Base-by-base conservation (phyloP, 371 early-diverging fungal species). In the Lichtheimia ramosa region DNA sequence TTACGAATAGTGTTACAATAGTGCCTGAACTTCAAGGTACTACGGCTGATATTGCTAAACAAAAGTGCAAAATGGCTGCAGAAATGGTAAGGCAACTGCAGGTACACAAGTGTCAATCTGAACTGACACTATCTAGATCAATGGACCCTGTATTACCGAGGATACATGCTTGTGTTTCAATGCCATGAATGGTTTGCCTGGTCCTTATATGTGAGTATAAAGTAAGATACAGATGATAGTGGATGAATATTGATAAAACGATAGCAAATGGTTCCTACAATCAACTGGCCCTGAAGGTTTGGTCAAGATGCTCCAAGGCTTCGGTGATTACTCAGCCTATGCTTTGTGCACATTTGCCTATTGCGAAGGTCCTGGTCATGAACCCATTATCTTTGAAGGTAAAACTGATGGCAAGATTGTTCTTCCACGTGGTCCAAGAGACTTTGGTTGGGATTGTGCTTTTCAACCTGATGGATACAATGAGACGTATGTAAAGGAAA, bases 391-490 rank as follows among this genome's bases (percentile, higher is more conserved):
- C 28, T 96, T 98, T 77, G 92, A 96, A 69, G 98, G 97, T 20
- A 78, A 79, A 43, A 92, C 91, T 24, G 67, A 86, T 21, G 97
- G 97, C 1, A 79, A 71, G n/a, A 95, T 97, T 62, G 97, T 97
- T 0, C 72, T 77, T 51, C 82, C 97, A n/a, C 85, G 95, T 48
- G 98, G 97, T 0, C 88, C 93, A 3, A 68, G 74, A 12, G 69
- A 73, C 55, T 96, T 97, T 80, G 98, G 98, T 16, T 98, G 98
- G 98, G 96, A 97, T 81, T 92, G 96, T 4, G 81, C 94, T 24
- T 97, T 98, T 69, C 77, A 90, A 75, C 96, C 97, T 14, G 86
- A 87, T 55, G 97, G 95, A 12, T 88, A 80, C 62, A 77, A 87
- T 43, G 57, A 77, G 63, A 93, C 93, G 81, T 84, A 74, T 63